Conservation (phyloP, 768 basidiomycete genomes). For the Cubamyces lactineus region DNA sequence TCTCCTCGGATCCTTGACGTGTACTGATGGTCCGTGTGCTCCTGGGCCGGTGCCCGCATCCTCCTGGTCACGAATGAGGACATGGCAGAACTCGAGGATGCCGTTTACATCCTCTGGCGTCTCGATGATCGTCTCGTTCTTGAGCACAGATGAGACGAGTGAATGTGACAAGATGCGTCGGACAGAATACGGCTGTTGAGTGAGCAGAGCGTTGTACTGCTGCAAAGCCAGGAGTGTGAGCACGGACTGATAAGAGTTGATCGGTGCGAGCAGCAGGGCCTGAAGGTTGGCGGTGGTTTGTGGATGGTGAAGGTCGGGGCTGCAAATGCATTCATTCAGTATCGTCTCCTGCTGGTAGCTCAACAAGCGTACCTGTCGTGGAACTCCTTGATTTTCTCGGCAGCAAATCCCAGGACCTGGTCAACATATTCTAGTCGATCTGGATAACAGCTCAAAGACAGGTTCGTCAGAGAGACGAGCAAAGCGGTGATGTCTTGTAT, state of each 20-base stretch:
- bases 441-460: conserved; percentile 96
- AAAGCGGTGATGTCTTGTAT: conserved; percentile 98
- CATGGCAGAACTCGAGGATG: conserved; percentile 89
- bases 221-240: conserved; percentile 97
- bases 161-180: conserved; percentile 93
- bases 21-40: conserved; percentile 37
- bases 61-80: conserved; percentile 84
- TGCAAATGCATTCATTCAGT: conserved; percentile 35
- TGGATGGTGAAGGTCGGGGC: conserved; percentile 85
- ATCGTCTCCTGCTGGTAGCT: neutral
- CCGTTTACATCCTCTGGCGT: conserved; percentile 93
- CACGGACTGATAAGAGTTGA: conserved; percentile 94
- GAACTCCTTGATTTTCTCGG: conserved; percentile 83
- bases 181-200: conserved; percentile 86
- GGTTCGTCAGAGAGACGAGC: conserved; percentile 91
- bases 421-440: conserved; percentile 97
- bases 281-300: conserved; percentile 92
- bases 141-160: conserved; percentile 90
- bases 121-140: conserved; percentile 96
- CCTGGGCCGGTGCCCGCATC: conserved; percentile 45
- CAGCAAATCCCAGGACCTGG: conserved; percentile 89
- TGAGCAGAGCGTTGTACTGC: conserved; percentile 81
- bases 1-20: conserved; percentile 53
- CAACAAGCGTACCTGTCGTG: conserved; percentile 63
- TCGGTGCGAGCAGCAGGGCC: conserved; percentile 88